phyloP scores from a whole-genome alignment of 164 flowering plant genomes.

The Magnolia officinalis region DNA sequence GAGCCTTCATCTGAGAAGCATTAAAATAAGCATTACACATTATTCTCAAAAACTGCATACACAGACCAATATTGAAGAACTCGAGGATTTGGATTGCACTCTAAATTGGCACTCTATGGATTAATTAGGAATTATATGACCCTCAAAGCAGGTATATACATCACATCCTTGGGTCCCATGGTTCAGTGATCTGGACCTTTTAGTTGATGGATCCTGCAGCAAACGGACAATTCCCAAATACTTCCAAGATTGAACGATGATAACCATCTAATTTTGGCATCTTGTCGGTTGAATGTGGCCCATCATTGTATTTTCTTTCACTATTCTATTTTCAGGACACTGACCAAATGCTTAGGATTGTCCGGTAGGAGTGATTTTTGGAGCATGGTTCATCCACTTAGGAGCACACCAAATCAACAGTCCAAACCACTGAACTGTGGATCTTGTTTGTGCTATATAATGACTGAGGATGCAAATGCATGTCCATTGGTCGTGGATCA shows the following conservation, averaged over 20 bases:
- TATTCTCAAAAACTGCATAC: neutral
- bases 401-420: too few species aligned
- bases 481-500: too few species aligned
- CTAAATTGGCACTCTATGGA: neutral
- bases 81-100: neutral
- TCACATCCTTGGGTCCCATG: neutral
- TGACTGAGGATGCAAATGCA: too few species aligned
- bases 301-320: too few species aligned
- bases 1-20: conserved; percentile 57
- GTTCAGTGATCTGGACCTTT: neutral
- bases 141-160: neutral
- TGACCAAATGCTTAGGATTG: too few species aligned
- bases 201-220: neutral
- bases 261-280: too few species aligned
- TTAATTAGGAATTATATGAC: neutral
- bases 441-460: too few species aligned
- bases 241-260: neutral
- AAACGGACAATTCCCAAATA: neutral
- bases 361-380: too few species aligned
- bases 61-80: neutral
- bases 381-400: too few species aligned
- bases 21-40: neutral
- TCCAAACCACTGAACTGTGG: too few species aligned
- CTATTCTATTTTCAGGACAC: too few species aligned
- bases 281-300: too few species aligned